Conservation (phyloP, 2,329 filamentous ascomycete genomes). For the Aspergillus sp. region DNA sequence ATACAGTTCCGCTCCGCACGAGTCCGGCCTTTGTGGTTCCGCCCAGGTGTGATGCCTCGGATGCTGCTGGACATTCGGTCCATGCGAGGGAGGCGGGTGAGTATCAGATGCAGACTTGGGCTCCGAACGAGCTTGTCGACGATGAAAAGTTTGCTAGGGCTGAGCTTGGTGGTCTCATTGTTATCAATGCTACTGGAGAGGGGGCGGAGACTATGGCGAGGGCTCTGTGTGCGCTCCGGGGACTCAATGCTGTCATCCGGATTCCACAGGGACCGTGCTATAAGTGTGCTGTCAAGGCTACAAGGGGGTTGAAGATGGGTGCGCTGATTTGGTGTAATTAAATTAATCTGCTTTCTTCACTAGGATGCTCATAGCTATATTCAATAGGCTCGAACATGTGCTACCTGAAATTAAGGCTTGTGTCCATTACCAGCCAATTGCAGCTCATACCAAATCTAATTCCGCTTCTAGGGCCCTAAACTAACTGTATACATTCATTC, state of each 20-base stretch:
- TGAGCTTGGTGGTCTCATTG: not conserved
- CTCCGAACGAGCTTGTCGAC: not conserved
- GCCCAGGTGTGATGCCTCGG: no score
- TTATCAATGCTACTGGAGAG: not conserved
- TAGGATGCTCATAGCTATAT: no score
- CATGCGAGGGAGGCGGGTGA: no score
- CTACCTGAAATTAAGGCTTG: no score
- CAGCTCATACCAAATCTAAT: no score
- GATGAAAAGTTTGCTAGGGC: not conserved
- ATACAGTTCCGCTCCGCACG: no score
- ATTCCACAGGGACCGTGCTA: not conserved
- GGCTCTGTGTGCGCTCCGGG: not conserved
- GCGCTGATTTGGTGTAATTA: constrained; percentile 2
- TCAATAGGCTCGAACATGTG: no score
- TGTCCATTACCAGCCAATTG: no score
- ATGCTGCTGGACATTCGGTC: no score
- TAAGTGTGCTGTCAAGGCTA: not conserved
- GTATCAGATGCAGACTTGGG: no score
- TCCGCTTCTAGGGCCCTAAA: no score
- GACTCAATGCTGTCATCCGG: not conserved
- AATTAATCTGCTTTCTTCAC: not conserved
- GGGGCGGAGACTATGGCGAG: constrained; percentile 3
- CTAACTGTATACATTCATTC: not conserved
- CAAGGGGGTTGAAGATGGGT: not conserved
- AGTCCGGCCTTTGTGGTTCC: no score